Evolutionary conservation across 805 yeast genomes (phyloP), one percentile per base, ranked within the genome.

Genomic region (Myxozyma vanderwaltii): DNA sequence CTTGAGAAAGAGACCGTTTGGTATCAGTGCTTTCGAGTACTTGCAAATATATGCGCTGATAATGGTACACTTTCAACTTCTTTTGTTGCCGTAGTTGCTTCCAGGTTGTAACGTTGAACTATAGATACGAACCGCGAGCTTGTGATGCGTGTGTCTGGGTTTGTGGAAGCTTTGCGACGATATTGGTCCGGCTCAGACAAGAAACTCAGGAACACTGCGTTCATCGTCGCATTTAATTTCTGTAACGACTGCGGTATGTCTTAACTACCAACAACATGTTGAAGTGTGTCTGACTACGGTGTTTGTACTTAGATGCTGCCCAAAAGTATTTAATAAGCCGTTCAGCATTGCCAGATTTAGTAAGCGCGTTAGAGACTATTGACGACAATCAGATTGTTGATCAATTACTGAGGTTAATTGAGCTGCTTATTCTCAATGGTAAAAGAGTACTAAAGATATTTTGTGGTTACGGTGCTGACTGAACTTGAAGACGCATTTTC

Each of bases 31-130:
- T 33, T 57, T 27, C 51, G 61, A 6, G 57, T 57, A 7, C 38
- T 57, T 8, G 57, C 26, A 7, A 57, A 57, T 23, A 33, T 52
- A 7, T 57, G 57, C 45, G 61, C 54, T 2, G 61, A 57, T 21
- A 47, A 57, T 38, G 49, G 61, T 57, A 51, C n/a, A n/a, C n/a
- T n/a, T n/a, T n/a, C n/a, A n/a, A n/a, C n/a, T n/a, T n/a, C n/a
- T n/a, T n/a, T n/a, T n/a, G n/a, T n/a, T n/a, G n/a, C n/a, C n/a
- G n/a, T n/a, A n/a, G n/a, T n/a, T n/a, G n/a, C n/a, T n/a, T n/a
- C 17, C 19, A 15, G 24, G 21, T 26, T 15, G 10, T 26, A 23
- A 35, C 8, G 15, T 36, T 50, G 38, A 51, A 10, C 24, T 3
- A 8, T 24, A 53, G 51, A 53, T 33, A 10, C 15, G 29, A 53